These are phyloP conservation scores for Xylaria hypoxylon DNA, from an alignment of 2,329 filamentous ascomycete species.

Conservation along the genomic window DNA sequence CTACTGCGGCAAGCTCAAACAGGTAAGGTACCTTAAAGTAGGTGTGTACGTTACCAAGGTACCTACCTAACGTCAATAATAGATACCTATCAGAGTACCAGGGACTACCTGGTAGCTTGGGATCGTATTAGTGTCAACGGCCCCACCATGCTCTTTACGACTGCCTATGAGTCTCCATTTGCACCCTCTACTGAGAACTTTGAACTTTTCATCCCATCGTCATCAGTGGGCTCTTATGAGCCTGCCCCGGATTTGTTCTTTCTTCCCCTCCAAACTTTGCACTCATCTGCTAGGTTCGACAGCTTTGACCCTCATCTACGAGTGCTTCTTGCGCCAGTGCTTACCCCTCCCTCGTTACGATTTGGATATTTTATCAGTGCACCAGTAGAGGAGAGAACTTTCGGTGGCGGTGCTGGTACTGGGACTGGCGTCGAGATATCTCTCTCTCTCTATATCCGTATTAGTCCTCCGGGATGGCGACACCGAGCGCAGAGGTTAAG, in stretches of 20 bases:
- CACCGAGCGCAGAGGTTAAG: conserved; percentile 35
- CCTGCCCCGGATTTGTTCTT: conserved; percentile 1
- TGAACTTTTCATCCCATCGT: conserved; percentile 37
- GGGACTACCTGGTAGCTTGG: neutral
- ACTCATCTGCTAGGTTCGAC: conserved; percentile 4
- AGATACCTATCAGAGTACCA: too few species aligned
- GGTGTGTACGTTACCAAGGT: too few species aligned
- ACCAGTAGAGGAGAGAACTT: neutral
- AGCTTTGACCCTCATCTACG: conserved; percentile 2
- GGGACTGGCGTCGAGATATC: conserved; percentile 8
- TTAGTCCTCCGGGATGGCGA: conserved; percentile 41
- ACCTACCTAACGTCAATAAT: too few species aligned
- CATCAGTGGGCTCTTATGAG: conserved; percentile 32
- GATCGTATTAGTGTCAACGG: conserved; percentile 20
- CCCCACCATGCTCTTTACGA: conserved; percentile 34
- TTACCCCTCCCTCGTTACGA: conserved; percentile 22
- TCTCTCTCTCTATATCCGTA: conserved; percentile 11
- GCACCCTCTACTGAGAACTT: conserved; percentile 19
- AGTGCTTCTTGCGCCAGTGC: conserved; percentile 14
- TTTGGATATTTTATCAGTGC: conserved; percentile 2
- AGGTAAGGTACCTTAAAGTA: neutral
- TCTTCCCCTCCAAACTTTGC: neutral
- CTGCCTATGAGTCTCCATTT: conserved; percentile 26
- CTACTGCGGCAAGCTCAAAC: neutral
- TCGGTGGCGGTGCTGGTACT: conserved; percentile 8